Conservation (phyloP, 371 early-diverging fungal genomes). For the Mortierella polycephala region DNA sequence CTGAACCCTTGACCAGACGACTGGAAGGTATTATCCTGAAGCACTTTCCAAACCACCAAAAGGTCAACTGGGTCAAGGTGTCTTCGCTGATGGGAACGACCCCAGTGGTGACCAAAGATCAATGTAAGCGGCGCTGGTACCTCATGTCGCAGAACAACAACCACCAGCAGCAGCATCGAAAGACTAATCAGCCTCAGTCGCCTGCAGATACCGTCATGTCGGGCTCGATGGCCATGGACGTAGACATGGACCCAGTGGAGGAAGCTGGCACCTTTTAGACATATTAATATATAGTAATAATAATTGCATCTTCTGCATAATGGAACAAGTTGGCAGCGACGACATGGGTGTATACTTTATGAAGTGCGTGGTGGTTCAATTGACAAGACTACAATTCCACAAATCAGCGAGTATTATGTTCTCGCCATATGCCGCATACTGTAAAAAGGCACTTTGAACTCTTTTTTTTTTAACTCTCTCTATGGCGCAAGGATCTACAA, state of each 20-base stretch:
- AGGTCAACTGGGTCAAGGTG: constrained; percentile 40
- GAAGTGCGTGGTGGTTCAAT: no score
- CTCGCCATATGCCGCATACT: no score
- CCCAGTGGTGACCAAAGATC: constrained; percentile 31
- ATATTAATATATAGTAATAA: no score
- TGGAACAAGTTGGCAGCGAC: no score
- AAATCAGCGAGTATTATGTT: no score
- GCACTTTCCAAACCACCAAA: constrained; percentile 31
- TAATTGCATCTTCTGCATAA: no score
- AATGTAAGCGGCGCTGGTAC: constrained; percentile 46
- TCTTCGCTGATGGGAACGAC: constrained; percentile 34
- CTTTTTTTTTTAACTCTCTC: no score
- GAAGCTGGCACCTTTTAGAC: no score
- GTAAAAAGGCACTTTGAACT: no score
- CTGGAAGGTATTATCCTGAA: constrained; percentile 27
- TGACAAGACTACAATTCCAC: not conserved
- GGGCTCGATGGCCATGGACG: constrained; percentile 6
- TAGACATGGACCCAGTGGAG: constrained; percentile 3
- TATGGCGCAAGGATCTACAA: no score
- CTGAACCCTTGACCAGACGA: constrained; percentile 33
- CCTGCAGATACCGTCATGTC: not conserved
- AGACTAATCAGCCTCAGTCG: not conserved
- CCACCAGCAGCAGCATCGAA: constrained; percentile 1
- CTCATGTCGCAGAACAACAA: constrained; percentile 33
- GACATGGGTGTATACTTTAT: no score